Conservation (phyloP, 805 yeast genomes). For the Scheffersomyces ergatensis region DNA sequence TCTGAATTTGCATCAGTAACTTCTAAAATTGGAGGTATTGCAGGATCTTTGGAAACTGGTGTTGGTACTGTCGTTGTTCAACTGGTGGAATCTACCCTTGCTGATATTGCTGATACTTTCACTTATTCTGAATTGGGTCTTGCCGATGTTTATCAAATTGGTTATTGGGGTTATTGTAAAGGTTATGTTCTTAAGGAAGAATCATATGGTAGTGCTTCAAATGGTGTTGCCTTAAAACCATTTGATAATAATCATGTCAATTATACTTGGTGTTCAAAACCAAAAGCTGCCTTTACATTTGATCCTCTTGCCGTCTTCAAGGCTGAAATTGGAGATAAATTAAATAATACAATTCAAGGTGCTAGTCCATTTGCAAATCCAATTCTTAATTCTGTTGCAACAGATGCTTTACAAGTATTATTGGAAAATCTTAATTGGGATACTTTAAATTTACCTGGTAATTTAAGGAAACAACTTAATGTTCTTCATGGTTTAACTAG, state of each 20-base stretch:
- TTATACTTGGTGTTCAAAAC: conserved; percentile 50
- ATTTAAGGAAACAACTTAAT: conserved; percentile 44
- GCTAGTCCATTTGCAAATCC: conserved; percentile 21
- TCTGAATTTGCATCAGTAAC: conserved; percentile 7
- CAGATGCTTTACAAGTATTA: conserved; percentile 18
- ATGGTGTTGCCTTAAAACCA: conserved; percentile 4
- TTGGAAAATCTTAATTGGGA: conserved; percentile 21
- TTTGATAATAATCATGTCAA: conserved; percentile 27
- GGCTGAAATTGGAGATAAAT: conserved; percentile 27
- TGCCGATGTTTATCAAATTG: conserved; percentile 36
- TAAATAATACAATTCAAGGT: conserved; percentile 21
- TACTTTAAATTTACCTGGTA: conserved; percentile 51
- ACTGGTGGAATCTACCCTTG: conserved; percentile 13
- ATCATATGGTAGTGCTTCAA: conserved; percentile 1
- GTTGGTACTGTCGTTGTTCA: conserved; percentile 6
- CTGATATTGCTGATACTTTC: conserved; percentile 15
- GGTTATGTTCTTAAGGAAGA: conserved; percentile 17
- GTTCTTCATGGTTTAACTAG: conserved; percentile 47
- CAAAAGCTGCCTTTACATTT: conserved; percentile 55
- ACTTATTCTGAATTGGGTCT: conserved; percentile 34
- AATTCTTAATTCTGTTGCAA: conserved; percentile 13
- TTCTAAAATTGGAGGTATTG: background rate
- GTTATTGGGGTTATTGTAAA: conserved; percentile 45
- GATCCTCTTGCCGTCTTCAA: conserved; percentile 45
- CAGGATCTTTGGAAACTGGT: background rate